phyloP scores from a whole-genome alignment of 2,329 filamentous ascomycete genomes.

The Amylocarpus encephaloides region DNA sequence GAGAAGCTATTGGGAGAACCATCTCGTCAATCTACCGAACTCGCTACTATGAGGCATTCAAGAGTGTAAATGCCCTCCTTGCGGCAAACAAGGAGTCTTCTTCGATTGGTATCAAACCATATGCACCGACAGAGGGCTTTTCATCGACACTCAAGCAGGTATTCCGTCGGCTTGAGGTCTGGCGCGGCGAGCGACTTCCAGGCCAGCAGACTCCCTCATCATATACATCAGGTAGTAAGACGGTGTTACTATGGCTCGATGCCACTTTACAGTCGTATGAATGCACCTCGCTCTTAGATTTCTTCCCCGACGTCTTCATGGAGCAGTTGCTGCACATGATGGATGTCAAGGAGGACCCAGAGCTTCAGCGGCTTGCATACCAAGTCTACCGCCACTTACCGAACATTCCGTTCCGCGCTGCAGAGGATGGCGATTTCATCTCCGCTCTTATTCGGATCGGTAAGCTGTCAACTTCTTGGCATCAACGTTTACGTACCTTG shows the following conservation, averaged over 20 bases:
- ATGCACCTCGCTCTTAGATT: constrained; percentile 81
- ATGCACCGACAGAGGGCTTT: constrained; percentile 71
- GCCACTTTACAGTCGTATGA: constrained; percentile 85
- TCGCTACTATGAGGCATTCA: constrained; percentile 89
- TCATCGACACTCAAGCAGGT: constrained; percentile 63
- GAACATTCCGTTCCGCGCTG: constrained; percentile 85
- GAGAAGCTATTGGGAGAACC: constrained; percentile 87
- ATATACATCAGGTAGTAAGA: constrained; percentile 95
- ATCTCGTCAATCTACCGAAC: constrained; percentile 85
- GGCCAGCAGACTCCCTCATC: constrained; percentile 90
- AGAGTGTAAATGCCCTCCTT: constrained; percentile 68
- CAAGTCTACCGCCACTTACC: constrained; percentile 95
- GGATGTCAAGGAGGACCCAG: constrained; percentile 98
- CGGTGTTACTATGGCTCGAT: constrained; percentile 91
- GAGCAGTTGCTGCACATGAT: constrained; percentile 98
- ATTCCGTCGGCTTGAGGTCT: constrained; percentile 74
- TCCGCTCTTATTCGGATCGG: constrained; percentile 82
- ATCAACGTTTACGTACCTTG: constrained; percentile 86
- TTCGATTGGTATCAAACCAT: constrained; percentile 78
- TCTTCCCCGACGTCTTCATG: constrained; percentile 86
- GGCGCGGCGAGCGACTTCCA: constrained; percentile 76
- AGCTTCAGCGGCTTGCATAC: constrained; percentile 89
- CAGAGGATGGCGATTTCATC: constrained; percentile 81
- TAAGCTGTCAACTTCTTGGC: constrained; percentile 79
- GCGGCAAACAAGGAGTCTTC: constrained; percentile 72